Evolutionary conservation across 2,329 filamentous ascomycete genomes (phyloP), one percentile per base, ranked within the genome.

Genomic region (Fusarium neocosmosporiellum): DNA sequence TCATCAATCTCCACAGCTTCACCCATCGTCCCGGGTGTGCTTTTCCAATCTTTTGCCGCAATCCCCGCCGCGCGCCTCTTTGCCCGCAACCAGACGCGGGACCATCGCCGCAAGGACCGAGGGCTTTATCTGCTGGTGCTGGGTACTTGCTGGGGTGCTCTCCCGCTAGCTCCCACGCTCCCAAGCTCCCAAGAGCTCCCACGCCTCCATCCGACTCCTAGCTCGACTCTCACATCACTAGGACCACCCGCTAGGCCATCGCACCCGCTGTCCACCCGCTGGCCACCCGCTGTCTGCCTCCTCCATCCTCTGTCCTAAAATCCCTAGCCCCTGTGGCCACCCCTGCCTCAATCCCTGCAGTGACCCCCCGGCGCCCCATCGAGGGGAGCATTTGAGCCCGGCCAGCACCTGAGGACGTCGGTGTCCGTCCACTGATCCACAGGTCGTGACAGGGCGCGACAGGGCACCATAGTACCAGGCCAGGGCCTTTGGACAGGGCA

Each of bases 251-350:
- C 74, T 72, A 76, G 55, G 31, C 24, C 61, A 61, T 65, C 66
- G 43, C 71, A 75, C 69, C 75, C 69, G 69, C 71, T 72, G 71
- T 48, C 69, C 72, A 67, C 65, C 69, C 69, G 68, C 70, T 72
- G 71, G 34, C 69, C 72, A 66, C 65, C 69, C 66, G 67, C 66
- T 65, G 70, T 41, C 69, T 54, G 39, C 33, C 53, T 20, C 11
- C 66, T 46, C 43, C 57, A 43, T 66, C 46, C 50, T 63, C 66
- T 60, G 18, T 73, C 61, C 70, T 73, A 66, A 65, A 62, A 67
- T 67, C 68, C 57, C 66, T 68, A 70, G 62, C 64, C 63, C 41
- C 27, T 63, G 39, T 43, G 14, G 54, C 14, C 59, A 60, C 57
- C 71, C 71, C 58, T 68, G 70, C n/a, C 33, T n/a, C 29, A 46